These are phyloP conservation scores for Calonectria pteridis DNA, from an alignment of 2,329 filamentous ascomycete genomes.

Conservation along the genomic window DNA sequence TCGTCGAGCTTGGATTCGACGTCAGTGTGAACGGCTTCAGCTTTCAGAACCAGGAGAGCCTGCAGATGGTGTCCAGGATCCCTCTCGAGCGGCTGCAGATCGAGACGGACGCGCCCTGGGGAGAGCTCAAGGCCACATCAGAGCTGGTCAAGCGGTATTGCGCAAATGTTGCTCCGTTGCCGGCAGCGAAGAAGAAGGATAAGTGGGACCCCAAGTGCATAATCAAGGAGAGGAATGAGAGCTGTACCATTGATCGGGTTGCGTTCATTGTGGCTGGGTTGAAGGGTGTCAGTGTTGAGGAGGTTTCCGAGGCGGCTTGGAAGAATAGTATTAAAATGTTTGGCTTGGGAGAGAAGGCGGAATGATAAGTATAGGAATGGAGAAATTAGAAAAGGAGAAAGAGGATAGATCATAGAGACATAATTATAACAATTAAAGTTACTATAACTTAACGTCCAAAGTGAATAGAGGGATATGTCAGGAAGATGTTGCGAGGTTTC, in stretches of 20 bases:
- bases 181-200: conserved; percentile 60
- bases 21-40: conserved; percentile 62
- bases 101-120: conserved; percentile 46
- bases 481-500: background rate
- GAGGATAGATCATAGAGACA: background rate
- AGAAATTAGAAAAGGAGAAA: background rate
- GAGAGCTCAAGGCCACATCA: conserved; percentile 40
- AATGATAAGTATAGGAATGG: background rate
- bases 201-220: conserved; percentile 60
- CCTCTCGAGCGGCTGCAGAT: conserved; percentile 40
- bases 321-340: conserved; percentile 51
- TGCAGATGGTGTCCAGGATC: conserved; percentile 41
- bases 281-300: conserved; percentile 56
- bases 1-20: conserved; percentile 38
- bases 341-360: conserved; percentile 35
- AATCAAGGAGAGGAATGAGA: conserved; percentile 66
- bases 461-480: background rate
- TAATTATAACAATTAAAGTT: background rate
- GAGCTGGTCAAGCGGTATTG: conserved; percentile 55
- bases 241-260: conserved; percentile 61
- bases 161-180: conserved; percentile 51
- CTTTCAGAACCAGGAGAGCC: conserved; percentile 45
- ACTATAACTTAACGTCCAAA: too few relatives aligned
- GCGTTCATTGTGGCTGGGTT: conserved; percentile 62
- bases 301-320: conserved; percentile 56